Conservation (phyloP, 106 monocot species). For the Chionographis japonica region DNA sequence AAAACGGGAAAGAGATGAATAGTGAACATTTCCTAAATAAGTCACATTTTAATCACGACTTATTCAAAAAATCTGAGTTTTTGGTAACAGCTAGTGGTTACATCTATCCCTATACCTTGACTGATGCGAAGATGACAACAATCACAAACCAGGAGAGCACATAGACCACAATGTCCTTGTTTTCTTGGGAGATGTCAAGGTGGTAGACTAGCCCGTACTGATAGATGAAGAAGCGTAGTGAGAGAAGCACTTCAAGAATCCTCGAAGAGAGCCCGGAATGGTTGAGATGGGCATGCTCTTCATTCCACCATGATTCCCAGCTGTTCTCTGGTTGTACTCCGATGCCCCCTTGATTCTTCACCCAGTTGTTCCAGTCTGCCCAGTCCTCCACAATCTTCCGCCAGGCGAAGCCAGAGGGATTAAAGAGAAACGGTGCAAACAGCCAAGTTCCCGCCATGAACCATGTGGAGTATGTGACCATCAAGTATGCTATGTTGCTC, state of each 20-base stretch:
- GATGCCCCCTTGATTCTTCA: conserved; percentile 60
- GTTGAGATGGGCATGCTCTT: conserved; percentile 51
- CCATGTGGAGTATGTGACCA: conserved; percentile 75
- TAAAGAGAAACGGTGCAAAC: conserved; percentile 75
- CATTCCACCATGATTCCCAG: conserved; percentile 93
- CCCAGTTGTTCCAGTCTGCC: conserved; percentile 74
- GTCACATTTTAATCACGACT: no score
- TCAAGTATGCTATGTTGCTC: conserved; percentile 38
- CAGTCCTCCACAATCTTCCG: conserved; percentile 75
- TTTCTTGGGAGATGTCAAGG: conserved; percentile 64
- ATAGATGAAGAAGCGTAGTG: conserved; percentile 77
- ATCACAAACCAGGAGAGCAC: conserved; percentile 68
- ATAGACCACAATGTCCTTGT: conserved; percentile 66
- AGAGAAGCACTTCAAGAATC: conserved; percentile 53
- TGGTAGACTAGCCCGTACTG: conserved; percentile 84
- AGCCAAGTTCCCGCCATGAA: conserved; percentile 78
- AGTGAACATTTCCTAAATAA: no score
- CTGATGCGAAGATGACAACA: conserved; percentile 44
- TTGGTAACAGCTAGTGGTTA: no score
- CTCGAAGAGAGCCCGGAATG: conserved; percentile 38
- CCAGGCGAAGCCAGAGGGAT: conserved; percentile 85
- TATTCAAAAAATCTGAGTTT: no score
- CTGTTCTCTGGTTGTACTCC: conserved; percentile 70
- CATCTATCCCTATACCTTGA: conserved; percentile 33
- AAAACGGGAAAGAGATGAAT: no score